A percentile compares a stretch with the other conserved stretches of the same genome.
Conservation (phyloP, 176 grass and related monocot genomes). For the Themeda triandra region DNA sequence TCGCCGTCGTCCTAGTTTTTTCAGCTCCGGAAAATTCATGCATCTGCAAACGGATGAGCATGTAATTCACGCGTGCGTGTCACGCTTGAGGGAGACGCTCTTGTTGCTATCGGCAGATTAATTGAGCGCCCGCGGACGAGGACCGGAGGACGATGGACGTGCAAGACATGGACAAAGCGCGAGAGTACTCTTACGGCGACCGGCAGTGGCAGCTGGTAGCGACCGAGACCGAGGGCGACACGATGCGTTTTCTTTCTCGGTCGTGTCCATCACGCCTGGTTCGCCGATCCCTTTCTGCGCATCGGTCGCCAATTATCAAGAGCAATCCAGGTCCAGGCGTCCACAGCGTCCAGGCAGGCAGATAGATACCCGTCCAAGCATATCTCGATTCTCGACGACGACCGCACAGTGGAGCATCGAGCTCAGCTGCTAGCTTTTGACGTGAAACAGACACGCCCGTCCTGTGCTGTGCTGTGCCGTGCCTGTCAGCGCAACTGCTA, state of each 20-base stretch:
- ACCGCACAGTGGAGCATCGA: not conserved
- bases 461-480: too few relatives aligned
- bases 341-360: not conserved
- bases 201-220: not conserved
- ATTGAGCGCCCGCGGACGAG: too few relatives aligned
- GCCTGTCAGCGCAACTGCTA: not conserved
- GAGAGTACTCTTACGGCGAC: not conserved
- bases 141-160: too few relatives aligned
- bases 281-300: slow-evolving; percentile 11
- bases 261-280: slow-evolving; percentile 14
- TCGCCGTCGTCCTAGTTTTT: too few relatives aligned
- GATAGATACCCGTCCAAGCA: not conserved
- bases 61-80: too few relatives aligned
- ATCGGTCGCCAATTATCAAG: too few relatives aligned
- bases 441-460: not conserved
- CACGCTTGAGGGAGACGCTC: not conserved
- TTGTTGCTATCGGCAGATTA: not conserved
- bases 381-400: not conserved
- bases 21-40: too few relatives aligned
- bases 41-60: too few relatives aligned
- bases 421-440: not conserved
- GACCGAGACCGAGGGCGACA: not conserved
- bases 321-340: not conserved
- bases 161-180: not conserved
- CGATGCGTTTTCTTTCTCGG: not conserved